These are phyloP conservation scores for Starmerella roubikii DNA, from an alignment of 805 yeast species.

Conservation along the genomic window DNA sequence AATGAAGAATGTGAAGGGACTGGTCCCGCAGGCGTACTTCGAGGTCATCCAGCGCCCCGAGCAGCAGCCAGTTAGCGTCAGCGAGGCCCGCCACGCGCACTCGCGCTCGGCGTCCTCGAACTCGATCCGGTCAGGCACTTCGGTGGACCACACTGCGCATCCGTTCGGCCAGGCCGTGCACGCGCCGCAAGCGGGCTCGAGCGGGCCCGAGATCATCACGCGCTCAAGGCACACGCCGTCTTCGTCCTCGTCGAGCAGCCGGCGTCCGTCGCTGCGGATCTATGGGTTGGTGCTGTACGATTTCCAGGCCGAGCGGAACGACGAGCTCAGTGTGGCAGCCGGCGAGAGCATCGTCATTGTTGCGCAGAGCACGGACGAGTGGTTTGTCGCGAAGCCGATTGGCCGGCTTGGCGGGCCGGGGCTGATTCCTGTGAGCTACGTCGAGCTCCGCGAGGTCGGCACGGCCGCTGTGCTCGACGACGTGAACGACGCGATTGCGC, in stretches of 20 bases:
- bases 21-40: conserved; percentile 77
- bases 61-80: conserved; percentile 23
- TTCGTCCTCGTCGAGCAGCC: conserved; percentile 2
- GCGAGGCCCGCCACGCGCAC: conserved; percentile 17
- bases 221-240: conserved; percentile 3
- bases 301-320: conserved; percentile 66
- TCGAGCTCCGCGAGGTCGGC: conserved; percentile 67
- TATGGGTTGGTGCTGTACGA: conserved; percentile 81
- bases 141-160: not conserved
- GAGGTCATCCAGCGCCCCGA: conserved; percentile 44
- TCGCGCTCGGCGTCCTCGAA: conserved; percentile 11
- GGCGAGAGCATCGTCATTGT: conserved; percentile 88
- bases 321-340: conserved; percentile 69
- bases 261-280: conserved; percentile 30
- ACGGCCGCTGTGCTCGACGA: conserved; percentile 47
- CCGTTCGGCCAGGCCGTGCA: too few species aligned
- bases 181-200: not conserved
- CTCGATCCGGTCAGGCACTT: not conserved
- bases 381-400: conserved; percentile 96
- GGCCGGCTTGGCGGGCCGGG: conserved; percentile 96
- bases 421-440: conserved; percentile 80
- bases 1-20: conserved; percentile 56
- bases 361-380: conserved; percentile 91
- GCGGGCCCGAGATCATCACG: conserved; percentile 5
- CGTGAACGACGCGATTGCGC: conserved; percentile 43